phyloP scores from a whole-genome alignment of 108 stramenopile species.

The Cyclotella baltica region DNA sequence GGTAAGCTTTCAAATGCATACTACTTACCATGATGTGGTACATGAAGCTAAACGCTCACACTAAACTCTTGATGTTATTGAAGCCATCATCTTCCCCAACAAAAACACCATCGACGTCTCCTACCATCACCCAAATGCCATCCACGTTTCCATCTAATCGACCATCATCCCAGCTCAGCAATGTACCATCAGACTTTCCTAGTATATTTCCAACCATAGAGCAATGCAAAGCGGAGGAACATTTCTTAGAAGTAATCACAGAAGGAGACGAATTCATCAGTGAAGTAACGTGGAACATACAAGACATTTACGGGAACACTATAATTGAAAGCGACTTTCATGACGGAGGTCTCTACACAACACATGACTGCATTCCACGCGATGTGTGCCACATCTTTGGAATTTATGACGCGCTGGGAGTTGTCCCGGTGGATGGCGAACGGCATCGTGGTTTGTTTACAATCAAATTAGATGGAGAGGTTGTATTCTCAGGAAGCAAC shows the following conservation, averaged over 20 bases:
- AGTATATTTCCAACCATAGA: slow-evolving; percentile 19
- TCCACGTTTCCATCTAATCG: slow-evolving; percentile 8
- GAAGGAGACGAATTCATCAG: slow-evolving; percentile 37
- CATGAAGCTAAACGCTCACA: neutral
- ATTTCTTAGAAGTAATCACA: slow-evolving; percentile 23
- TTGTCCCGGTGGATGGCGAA: neutral
- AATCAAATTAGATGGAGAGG: slow-evolving; percentile 31
- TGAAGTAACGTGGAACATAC: slow-evolving; percentile 31
- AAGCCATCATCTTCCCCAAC: slow-evolving; percentile 1
- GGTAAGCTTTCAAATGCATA: slow-evolving; percentile 15
- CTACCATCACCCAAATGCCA: slow-evolving; percentile 21
- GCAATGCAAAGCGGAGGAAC: slow-evolving; percentile 16
- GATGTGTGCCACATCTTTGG: slow-evolving; percentile 36
- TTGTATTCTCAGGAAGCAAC: slow-evolving; percentile 21
- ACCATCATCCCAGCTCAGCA: neutral
- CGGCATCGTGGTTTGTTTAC: slow-evolving; percentile 21
- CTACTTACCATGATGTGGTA: neutral
- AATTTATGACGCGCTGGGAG: slow-evolving; percentile 21
- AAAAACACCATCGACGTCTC: neutral
- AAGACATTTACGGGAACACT: slow-evolving; percentile 29
- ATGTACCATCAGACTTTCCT: slow-evolving; percentile 11
- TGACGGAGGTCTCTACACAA: slow-evolving; percentile 5
- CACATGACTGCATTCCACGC: slow-evolving; percentile 19
- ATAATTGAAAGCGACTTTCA: slow-evolving; percentile 9
- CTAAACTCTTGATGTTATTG: neutral